Percentiles rank a stretch among this genome's conserved stretches.
Evolutionary conservation across 176 grass and related monocot genomes (phyloP).

Genomic region (Thinopyrum elongatum): DNA sequence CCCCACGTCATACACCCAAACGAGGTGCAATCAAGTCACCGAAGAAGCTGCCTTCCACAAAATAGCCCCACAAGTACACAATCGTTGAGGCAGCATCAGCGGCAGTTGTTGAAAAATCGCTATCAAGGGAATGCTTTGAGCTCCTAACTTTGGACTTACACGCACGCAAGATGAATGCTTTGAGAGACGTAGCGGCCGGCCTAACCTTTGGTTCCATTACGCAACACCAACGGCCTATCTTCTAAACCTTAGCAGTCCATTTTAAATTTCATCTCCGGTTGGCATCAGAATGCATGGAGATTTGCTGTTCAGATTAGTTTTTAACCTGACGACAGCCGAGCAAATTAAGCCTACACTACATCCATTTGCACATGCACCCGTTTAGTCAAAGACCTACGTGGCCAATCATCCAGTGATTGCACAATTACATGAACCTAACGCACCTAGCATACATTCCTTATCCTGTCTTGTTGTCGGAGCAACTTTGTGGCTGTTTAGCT

Average conservation of each 20-base stretch:
- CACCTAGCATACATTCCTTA: constrained; percentile 14
- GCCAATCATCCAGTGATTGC: constrained; percentile 22
- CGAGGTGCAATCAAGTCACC: no score
- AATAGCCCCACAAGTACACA: neutral
- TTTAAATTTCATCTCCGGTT: neutral
- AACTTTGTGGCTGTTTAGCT: neutral
- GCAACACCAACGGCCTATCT: neutral
- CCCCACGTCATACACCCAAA: no score
- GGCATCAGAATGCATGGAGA: neutral
- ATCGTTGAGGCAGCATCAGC: neutral
- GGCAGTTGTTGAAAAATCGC: neutral
- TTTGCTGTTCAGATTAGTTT: neutral
- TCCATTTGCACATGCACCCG: neutral
- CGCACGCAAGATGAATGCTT: neutral
- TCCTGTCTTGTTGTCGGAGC: constrained; percentile 17
- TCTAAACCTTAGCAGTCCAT: neutral
- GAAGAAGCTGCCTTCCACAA: no score
- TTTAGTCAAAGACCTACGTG: constrained; percentile 33
- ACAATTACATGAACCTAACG: constrained; percentile 42
- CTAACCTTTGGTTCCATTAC: neutral
- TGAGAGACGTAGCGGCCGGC: neutral
- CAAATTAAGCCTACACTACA: neutral
- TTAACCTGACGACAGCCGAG: neutral
- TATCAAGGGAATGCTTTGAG: neutral
- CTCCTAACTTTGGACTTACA: constrained; percentile 11